Evolutionary conservation across 495 filamentous ascomycete genomes (phyloP), one percentile per base, ranked within the genome.

Genomic region (Penicillium cataractarum): DNA sequence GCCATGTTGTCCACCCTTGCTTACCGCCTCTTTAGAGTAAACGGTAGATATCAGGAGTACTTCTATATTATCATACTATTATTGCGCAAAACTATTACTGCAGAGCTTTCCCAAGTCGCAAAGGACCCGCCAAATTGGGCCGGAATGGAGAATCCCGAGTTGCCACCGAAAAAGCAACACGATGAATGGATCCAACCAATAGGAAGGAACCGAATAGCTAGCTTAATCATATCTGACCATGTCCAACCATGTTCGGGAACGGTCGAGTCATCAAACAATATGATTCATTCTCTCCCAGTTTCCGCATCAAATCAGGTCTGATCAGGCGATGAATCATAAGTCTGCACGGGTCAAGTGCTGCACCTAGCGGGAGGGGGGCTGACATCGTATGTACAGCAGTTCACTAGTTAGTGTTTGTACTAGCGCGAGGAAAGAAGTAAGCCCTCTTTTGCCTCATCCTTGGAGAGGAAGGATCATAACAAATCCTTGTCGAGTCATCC

Each of bases 251-350:
- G 26, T 52, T 17, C 39, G 50, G 12, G 21, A 27, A 35, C 35
- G 19, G 40, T 48, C 27, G 55, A 54, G 48, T 62, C 63, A 61
- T 42, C 27, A 17, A 66, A 67, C 57, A 71, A 67, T 61, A 67
- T 71, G 70, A 72, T 70, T 70, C 70, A 70, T 71, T 61, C 27
- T 33, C 21, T 21, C 29, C 31, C 32, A n/a, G n/a, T 58, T 62
- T 37, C 27, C 32, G 27, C 44, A 62, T 61, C 15, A n/a, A 29
- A n/a, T n/a, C n/a, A n/a, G 4, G 29, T 42, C 31, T 49, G 52
- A 62, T 64, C 58, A 22, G 37, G 52, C 50, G 39, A 69, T 70
- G 67, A 70, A 65, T 72, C 69, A 70, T 63, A 57, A 22, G 9
- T 33, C 42, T 55, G 67, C 62, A 67, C 60, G 60, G 64, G 60